Percentiles rank a stretch among this genome's conserved stretches.
Conservation (phyloP, 768 basidiomycete species). For the Lentinula sp. region DNA sequence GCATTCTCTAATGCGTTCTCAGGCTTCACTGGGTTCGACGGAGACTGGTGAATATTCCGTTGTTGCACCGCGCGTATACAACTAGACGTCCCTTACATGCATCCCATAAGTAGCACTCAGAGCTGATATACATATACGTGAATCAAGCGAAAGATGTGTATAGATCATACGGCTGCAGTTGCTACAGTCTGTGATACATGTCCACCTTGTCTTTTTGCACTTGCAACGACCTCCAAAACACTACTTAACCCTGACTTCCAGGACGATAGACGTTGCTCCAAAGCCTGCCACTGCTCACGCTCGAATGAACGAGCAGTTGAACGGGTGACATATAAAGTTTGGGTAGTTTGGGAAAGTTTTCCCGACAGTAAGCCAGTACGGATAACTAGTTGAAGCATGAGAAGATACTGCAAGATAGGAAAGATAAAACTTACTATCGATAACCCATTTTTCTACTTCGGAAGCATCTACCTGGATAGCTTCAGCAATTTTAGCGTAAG, state of each 20-base stretch:
- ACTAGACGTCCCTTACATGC: background rate
- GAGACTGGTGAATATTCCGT: constrained; percentile 56
- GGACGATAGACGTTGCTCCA: constrained; percentile 67
- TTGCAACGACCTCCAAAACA: constrained; percentile 65
- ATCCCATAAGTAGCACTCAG: background rate
- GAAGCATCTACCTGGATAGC: constrained; percentile 56
- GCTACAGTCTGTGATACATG: constrained; percentile 15
- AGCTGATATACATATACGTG: background rate
- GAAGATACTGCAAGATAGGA: background rate
- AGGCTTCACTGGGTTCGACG: constrained; percentile 85
- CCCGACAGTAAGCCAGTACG: constrained; percentile 74
- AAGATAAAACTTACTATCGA: constrained; percentile 55
- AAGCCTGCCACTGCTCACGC: constrained; percentile 70
- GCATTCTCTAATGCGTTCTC: background rate
- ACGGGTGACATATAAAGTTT: constrained; percentile 66
- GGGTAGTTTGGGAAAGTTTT: constrained; percentile 77
- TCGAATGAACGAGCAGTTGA: constrained; percentile 75
- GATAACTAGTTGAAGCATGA: constrained; percentile 48
- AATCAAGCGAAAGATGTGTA: background rate
- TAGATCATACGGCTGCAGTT: constrained; percentile 15
- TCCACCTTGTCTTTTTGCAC: constrained; percentile 43
- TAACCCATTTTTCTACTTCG: constrained; percentile 82
- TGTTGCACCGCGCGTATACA: background rate
- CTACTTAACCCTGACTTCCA: constrained; percentile 72
- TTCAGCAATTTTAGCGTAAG: constrained; percentile 65